phyloP scores from a whole-genome alignment of 495 filamentous ascomycete species.

The Neurospora sp. region DNA sequence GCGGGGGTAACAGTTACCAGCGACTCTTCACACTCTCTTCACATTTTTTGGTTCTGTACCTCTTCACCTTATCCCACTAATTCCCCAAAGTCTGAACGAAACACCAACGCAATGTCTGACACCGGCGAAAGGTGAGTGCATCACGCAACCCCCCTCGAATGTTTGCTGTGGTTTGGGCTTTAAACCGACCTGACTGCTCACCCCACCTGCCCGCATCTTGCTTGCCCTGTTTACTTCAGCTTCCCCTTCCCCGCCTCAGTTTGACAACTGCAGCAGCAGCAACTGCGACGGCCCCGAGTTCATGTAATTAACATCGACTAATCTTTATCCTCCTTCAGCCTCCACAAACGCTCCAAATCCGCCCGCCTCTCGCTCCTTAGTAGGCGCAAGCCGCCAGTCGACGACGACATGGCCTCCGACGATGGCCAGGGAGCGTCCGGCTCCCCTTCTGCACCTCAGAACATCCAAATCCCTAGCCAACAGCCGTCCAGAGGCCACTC shows the following conservation, averaged over 20 bases:
- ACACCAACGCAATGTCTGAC: constrained; percentile 27
- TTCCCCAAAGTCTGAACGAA: not conserved
- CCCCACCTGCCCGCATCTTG: not conserved
- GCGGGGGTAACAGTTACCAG: not conserved
- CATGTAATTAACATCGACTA: not conserved
- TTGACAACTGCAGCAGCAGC: not conserved
- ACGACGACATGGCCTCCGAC: constrained; percentile 31
- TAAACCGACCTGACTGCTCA: not conserved
- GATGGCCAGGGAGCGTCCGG: constrained; percentile 28
- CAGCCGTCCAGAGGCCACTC: constrained; percentile 27
- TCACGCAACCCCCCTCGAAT: not conserved
- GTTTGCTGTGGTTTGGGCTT: not conserved
- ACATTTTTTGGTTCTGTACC: not conserved
- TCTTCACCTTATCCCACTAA: not conserved
- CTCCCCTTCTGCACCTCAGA: constrained; percentile 20
- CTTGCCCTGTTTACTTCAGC: not conserved
- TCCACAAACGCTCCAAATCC: constrained; percentile 45
- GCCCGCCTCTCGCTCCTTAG: constrained; percentile 39
- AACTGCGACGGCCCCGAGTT: not conserved
- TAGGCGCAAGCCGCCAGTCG: constrained; percentile 33
- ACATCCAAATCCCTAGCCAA: constrained; percentile 21
- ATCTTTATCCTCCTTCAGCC: constrained; percentile 14
- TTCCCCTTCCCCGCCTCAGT: not conserved
- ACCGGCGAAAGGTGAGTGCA: constrained; percentile 31
- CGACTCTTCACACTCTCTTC: not conserved